phyloP scores from a whole-genome alignment of 2,329 filamentous ascomycete species.

The Pezicula radicicola region DNA sequence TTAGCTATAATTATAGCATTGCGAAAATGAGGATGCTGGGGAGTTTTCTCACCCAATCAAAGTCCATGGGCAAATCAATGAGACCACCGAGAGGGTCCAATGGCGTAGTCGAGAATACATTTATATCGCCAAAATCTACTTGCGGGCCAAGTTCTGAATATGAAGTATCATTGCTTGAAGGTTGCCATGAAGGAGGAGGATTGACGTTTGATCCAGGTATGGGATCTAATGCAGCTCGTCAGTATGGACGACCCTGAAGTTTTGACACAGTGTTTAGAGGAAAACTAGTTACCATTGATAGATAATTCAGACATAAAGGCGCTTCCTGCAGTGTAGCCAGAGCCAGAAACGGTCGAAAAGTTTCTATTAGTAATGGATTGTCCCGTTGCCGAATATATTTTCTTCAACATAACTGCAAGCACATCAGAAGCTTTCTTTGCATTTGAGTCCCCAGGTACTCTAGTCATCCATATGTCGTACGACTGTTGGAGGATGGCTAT shows the following conservation, averaged over 20 bases:
- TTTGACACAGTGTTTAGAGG: background rate
- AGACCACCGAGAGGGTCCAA: conserved; percentile 13
- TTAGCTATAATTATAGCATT: background rate
- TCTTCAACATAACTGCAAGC: conserved; percentile 17
- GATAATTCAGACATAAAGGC: conserved; percentile 5
- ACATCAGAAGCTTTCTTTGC: conserved; percentile 14
- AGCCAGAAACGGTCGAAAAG: background rate
- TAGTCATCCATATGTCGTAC: conserved; percentile 12
- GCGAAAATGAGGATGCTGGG: background rate
- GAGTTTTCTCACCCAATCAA: conserved; percentile 19
- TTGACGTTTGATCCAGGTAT: too few species aligned
- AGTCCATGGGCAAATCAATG: conserved; percentile 13
- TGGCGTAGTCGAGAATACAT: background rate
- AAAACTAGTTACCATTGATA: conserved; percentile 4
- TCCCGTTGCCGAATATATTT: conserved; percentile 7
- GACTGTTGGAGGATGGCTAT: conserved; percentile 17
- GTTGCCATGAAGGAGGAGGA: too few species aligned
- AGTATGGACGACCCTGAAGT: too few species aligned
- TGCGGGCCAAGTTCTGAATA: too few species aligned
- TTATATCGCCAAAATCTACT: background rate
- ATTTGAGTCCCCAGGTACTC: conserved; percentile 2
- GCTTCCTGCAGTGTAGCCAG: too few species aligned
- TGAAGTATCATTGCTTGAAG: too few species aligned
- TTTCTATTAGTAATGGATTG: background rate
- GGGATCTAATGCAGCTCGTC: too few species aligned